Evolutionary conservation across 1,284 basidiomycete species (phyloP), one percentile per base, ranked within the genome.

Genomic region (Irpex lacteus): DNA sequence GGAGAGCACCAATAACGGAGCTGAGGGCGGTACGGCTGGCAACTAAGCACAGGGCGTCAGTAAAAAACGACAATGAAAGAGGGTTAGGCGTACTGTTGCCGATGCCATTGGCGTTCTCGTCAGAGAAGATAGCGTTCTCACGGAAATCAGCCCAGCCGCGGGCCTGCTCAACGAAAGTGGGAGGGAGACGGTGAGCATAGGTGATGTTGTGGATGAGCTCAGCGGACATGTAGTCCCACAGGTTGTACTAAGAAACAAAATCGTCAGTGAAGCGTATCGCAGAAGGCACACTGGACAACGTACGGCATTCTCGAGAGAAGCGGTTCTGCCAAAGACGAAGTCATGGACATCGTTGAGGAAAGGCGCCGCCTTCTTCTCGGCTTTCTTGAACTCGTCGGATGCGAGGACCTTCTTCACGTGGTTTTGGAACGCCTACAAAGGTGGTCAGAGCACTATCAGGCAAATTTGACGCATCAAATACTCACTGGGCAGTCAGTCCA

Each of bases 401-500:
- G 68, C 67, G 65, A 89, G 82, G 66, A 90, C 85, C 0, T 78
- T 72, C 65, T 80, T 76, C 65, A 86, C 78, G 75, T 90, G 90
- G 67, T 82, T 82, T 69, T 87, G 77, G 73, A 91, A 91, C 18
- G 81, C 80, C 87, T 89, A 66, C 26, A 66, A 5, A 56, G 19
- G 2, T 7, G 3, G 26, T 59, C 21, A 50, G 40, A 34, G 63
- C 36, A 49, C 34, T 8, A 49, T 26, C 55, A 44, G 4, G 9
- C 58, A 64, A 19, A 52, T 40, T 47, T 2, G 4, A 4, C 26
- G 2, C 2, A 34, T 62, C 58, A 26, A 47, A 38, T 38, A 76
- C 84, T 44, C 76, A 91, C 90, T 4, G 88, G 89, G 77, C 92
- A 95, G 70, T 86, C 81, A 15, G 91, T 94, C 90, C 91, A 96